Evolutionary conservation across 2,329 filamentous ascomycete species (phyloP).

Genomic region (Dissoconium aciculare): DNA sequence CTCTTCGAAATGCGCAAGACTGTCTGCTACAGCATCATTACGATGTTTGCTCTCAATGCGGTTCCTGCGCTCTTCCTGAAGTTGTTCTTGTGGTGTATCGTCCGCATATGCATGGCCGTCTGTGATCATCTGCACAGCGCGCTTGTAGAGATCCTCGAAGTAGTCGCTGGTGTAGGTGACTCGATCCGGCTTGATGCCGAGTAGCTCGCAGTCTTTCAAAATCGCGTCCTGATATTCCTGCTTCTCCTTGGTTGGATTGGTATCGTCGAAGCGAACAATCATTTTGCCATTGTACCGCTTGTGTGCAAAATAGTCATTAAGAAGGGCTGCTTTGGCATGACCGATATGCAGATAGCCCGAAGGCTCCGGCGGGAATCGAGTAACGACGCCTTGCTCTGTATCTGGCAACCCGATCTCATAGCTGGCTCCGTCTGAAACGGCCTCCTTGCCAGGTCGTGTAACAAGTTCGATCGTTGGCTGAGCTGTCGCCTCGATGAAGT

Average conservation of each 20-base stretch:
- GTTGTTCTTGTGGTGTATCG: conserved; percentile 78
- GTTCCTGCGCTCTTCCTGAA: conserved; percentile 72
- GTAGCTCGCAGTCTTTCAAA: conserved; percentile 73
- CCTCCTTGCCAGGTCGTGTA: conserved; percentile 35
- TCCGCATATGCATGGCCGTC: conserved; percentile 85
- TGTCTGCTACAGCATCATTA: conserved; percentile 67
- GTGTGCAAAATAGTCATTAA: conserved; percentile 95
- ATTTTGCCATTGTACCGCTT: conserved; percentile 84
- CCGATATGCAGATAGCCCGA: conserved; percentile 93
- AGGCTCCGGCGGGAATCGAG: conserved; percentile 84
- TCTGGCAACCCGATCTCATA: conserved; percentile 81
- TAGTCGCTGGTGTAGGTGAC: conserved; percentile 89
- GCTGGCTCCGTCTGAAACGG: conserved; percentile 61
- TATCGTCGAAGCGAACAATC: conserved; percentile 88
- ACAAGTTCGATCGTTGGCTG: conserved; percentile 49
- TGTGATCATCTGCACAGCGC: conserved; percentile 69
- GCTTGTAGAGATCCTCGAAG: conserved; percentile 82
- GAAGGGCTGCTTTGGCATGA: conserved; percentile 81
- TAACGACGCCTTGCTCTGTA: conserved; percentile 77
- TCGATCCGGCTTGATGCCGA: conserved; percentile 80
- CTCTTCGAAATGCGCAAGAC: conserved; percentile 70
- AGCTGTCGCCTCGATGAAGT: conserved; percentile 63
- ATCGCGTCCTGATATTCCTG: conserved; percentile 92
- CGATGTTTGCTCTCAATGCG: conserved; percentile 70
- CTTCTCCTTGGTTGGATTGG: conserved; percentile 94